Conservation (phyloP, 2,329 filamentous ascomycete species). For the Stylonectria norvegica region DNA sequence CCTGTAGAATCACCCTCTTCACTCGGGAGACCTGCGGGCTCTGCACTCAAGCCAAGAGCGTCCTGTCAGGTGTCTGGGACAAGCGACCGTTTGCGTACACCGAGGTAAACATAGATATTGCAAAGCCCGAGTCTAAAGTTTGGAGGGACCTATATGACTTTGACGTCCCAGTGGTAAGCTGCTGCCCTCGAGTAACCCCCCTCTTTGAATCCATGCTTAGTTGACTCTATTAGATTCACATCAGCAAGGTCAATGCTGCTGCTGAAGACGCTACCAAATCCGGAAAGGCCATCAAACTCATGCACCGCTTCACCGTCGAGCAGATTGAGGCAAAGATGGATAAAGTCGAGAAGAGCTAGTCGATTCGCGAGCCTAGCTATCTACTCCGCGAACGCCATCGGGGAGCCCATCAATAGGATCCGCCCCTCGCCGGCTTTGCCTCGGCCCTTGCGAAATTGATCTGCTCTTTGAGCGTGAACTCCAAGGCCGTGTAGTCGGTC, state of each 20-base stretch:
- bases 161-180: slow-evolving; percentile 72
- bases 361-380: not conserved
- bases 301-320: slow-evolving; percentile 70
- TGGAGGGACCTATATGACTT: slow-evolving; percentile 78
- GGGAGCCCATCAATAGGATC: slow-evolving; percentile 45
- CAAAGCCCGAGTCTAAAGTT: slow-evolving; percentile 55
- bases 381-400: too few species aligned
- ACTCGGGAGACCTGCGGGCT: slow-evolving; percentile 69
- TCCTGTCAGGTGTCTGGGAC: slow-evolving; percentile 66
- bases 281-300: slow-evolving; percentile 64
- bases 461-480: slow-evolving; percentile 41
- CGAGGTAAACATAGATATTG: slow-evolving; percentile 71
- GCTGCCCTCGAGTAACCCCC: too few species aligned
- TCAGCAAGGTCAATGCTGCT: slow-evolving; percentile 54
- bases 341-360: slow-evolving; percentile 40
- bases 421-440: slow-evolving; percentile 34
- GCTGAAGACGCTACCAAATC: slow-evolving; percentile 53
- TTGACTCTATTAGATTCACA: slow-evolving; percentile 49
- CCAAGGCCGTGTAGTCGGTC: slow-evolving; percentile 53
- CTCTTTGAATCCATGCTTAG: too few species aligned
- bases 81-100: slow-evolving; percentile 62
- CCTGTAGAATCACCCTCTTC: slow-evolving; percentile 70
- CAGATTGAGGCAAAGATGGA: slow-evolving; percentile 70
- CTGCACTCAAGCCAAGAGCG: slow-evolving; percentile 64
- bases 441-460: slow-evolving; percentile 46